Conservation (phyloP, 2,329 filamentous ascomycete species). For the Rhynchosporium agropyri region DNA sequence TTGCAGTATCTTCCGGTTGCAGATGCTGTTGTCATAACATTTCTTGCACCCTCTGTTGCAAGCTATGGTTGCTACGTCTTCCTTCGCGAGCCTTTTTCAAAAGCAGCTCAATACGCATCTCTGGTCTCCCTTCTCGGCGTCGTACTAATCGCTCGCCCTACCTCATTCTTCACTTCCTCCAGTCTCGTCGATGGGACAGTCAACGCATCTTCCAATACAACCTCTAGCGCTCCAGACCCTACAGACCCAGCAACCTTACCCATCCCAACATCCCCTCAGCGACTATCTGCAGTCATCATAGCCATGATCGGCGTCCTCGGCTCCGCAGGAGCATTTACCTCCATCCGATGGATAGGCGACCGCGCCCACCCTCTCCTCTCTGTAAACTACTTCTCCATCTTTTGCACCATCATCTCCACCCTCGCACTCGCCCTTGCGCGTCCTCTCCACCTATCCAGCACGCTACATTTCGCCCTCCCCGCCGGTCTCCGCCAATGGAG, state of each 20-base stretch:
- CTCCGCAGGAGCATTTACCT: conserved; percentile 71
- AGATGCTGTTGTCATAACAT: conserved; percentile 88
- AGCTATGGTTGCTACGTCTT: conserved; percentile 80
- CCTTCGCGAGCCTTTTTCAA: conserved; percentile 75
- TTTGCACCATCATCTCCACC: conserved; percentile 69
- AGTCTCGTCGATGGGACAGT: conserved; percentile 3
- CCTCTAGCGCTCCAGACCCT: conserved; percentile 8
- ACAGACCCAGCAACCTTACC: conserved; percentile 22
- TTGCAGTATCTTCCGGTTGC: conserved; percentile 80
- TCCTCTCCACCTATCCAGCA: conserved; percentile 42
- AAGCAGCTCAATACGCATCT: conserved; percentile 74
- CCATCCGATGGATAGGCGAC: conserved; percentile 79
- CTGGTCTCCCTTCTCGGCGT: conserved; percentile 78
- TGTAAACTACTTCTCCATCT: conserved; percentile 80
- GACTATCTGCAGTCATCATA: conserved; percentile 68
- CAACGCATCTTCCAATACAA: conserved; percentile 15
- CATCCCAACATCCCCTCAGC: conserved; percentile 44
- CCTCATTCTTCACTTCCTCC: conserved; percentile 36
- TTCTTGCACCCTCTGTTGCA: conserved; percentile 76
- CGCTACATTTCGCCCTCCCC: conserved; percentile 48
- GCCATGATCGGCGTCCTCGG: conserved; percentile 79
- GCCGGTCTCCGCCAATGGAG: conserved; percentile 55
- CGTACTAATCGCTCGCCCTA: conserved; percentile 74
- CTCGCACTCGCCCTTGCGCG: conserved; percentile 58
- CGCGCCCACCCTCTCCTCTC: conserved; percentile 80